These are phyloP conservation scores for Eimeria sp. DNA, from an alignment of 169 alveolate species.

Conservation along the genomic window DNA sequence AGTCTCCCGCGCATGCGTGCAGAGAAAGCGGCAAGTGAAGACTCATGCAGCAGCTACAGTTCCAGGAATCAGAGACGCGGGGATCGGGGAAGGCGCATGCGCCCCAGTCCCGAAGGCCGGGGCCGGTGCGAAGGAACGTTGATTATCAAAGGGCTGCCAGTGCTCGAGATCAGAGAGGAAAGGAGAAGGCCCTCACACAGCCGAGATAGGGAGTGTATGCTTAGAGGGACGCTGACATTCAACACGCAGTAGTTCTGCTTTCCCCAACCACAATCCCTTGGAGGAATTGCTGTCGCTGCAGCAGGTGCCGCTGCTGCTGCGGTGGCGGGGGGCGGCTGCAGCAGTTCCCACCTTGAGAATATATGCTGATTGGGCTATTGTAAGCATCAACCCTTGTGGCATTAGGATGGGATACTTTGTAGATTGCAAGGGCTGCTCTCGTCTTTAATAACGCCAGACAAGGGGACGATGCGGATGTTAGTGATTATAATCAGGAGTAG, in stretches of 20 bases:
- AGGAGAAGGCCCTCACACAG: slow-evolving; percentile 2
- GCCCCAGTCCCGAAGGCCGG: slow-evolving; percentile 29
- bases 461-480: background rate
- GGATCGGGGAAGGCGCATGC: slow-evolving; percentile 14
- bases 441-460: background rate
- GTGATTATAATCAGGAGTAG: background rate
- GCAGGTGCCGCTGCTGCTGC: slow-evolving; percentile 20
- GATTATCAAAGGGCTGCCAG: slow-evolving; percentile 54
- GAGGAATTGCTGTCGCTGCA: background rate
- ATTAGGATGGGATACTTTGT: background rate
- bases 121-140: slow-evolving; percentile 62
- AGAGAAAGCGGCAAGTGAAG: slow-evolving; percentile 22
- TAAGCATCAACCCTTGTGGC: background rate
- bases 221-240: slow-evolving; percentile 54
- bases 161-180: background rate
- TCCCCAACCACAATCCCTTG: background rate
- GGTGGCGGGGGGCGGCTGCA: background rate
- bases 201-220: slow-evolving; percentile 47
- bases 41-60: background rate
- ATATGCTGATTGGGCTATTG: background rate
- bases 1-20: slow-evolving; percentile 48
- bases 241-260: slow-evolving; percentile 13
- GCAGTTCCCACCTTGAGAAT: background rate
- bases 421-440: background rate
- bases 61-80: background rate